phyloP scores from a whole-genome alignment of 2,329 filamentous ascomycete genomes.

The Botrytis elliptica region DNA sequence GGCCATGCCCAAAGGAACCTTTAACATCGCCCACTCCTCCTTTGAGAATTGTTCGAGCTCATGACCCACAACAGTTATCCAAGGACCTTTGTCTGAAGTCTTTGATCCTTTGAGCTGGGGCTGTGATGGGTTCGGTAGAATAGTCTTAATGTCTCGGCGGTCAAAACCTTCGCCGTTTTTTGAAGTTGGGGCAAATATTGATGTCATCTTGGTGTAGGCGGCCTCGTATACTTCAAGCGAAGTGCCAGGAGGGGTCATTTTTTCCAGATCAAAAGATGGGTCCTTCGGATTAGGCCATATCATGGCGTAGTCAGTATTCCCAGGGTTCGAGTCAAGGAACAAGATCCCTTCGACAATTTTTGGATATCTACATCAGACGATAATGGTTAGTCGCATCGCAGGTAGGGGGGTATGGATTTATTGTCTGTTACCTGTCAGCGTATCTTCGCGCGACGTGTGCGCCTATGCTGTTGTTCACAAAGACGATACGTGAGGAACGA shows the following conservation, averaged over 20 bases:
- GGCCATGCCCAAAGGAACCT: conserved; percentile 14
- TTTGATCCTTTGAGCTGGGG: neutral
- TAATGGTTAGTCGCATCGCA: neutral
- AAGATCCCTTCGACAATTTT: conserved; percentile 39
- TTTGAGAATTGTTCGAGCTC: conserved; percentile 16
- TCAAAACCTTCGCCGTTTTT: neutral
- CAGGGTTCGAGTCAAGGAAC: neutral
- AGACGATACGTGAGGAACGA: neutral
- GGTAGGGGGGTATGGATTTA: neutral
- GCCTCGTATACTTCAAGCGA: neutral
- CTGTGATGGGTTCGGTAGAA: neutral
- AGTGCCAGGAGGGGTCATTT: neutral
- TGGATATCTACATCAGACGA: neutral
- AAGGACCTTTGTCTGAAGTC: conserved; percentile 8
- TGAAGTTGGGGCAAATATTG: neutral
- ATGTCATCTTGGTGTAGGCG: neutral
- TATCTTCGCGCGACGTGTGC: neutral
- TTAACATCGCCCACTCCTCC: conserved; percentile 16
- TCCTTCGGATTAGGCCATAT: neutral
- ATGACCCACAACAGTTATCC: conserved; percentile 19
- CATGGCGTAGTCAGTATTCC: neutral
- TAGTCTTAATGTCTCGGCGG: neutral
- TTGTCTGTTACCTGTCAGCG: neutral
- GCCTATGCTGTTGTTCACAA: neutral
- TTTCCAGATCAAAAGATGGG: neutral